phyloP scores from a whole-genome alignment of 2,329 filamentous ascomycete species.

The Alternaria viburni region DNA sequence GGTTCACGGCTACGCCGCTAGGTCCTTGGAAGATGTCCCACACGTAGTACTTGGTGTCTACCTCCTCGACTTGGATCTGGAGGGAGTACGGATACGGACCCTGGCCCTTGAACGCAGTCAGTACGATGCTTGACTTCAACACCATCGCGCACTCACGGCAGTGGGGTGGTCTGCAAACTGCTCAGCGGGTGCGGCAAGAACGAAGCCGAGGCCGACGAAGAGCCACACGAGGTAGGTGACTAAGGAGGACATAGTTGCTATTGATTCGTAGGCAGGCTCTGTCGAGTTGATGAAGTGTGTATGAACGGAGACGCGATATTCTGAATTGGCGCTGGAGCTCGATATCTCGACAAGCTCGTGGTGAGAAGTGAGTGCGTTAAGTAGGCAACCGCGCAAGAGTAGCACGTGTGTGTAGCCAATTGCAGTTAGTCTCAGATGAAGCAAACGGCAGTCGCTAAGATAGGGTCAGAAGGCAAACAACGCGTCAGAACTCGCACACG shows the following conservation, averaged over 20 bases:
- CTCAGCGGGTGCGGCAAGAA: background rate
- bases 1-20: background rate
- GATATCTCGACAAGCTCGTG: background rate
- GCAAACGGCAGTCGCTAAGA: background rate
- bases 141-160: background rate
- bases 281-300: background rate
- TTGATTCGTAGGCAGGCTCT: too few species aligned
- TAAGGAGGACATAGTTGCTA: background rate
- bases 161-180: background rate
- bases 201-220: background rate
- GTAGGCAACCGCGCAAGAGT: background rate
- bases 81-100: conserved; percentile 1
- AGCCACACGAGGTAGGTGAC: background rate
- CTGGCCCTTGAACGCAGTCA: background rate
- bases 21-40: conserved; percentile 7
- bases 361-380: background rate
- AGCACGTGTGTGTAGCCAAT: background rate
- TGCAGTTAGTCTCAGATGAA: background rate
- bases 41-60: background rate
- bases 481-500: background rate
- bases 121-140: background rate
- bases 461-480: background rate
- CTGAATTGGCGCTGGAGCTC: background rate
- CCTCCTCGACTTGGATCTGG: background rate
- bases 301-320: background rate